A percentile compares a stretch with the other conserved stretches of the same genome.
phyloP scores from a whole-genome alignment of 306 rosid species.

The Castanea crenata region DNA sequence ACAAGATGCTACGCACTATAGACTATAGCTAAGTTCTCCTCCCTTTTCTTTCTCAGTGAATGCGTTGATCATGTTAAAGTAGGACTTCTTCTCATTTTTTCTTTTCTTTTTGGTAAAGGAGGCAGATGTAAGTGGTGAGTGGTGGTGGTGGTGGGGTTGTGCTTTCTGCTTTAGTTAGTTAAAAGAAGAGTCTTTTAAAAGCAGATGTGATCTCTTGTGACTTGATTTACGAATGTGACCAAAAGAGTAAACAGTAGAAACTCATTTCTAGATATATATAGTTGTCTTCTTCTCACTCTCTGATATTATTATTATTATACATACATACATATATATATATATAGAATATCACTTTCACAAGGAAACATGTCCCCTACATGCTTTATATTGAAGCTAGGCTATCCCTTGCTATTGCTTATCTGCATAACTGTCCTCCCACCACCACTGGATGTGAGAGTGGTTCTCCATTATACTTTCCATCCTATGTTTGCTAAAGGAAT shows the following conservation, averaged over 20 bases:
- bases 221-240: background rate
- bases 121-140: slow-evolving; percentile 7
- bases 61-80: background rate
- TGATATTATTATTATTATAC: no score
- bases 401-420: background rate
- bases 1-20: background rate
- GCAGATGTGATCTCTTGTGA: slow-evolving; percentile 11
- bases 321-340: no score
- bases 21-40: background rate
- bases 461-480: background rate
- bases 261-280: background rate
- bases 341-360: background rate
- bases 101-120: background rate
- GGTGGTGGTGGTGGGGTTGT: background rate
- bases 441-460: background rate
- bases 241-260: background rate
- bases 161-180: slow-evolving; percentile 8
- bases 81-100: background rate
- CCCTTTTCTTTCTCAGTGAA: background rate
- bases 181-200: slow-evolving; percentile 6
- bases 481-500: background rate
- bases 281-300: background rate
- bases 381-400: background rate
- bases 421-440: background rate
- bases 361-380: slow-evolving; percentile 18